phyloP scores from a whole-genome alignment of 148 eudicot genomes.

The Fagopyrum homotropicum region DNA sequence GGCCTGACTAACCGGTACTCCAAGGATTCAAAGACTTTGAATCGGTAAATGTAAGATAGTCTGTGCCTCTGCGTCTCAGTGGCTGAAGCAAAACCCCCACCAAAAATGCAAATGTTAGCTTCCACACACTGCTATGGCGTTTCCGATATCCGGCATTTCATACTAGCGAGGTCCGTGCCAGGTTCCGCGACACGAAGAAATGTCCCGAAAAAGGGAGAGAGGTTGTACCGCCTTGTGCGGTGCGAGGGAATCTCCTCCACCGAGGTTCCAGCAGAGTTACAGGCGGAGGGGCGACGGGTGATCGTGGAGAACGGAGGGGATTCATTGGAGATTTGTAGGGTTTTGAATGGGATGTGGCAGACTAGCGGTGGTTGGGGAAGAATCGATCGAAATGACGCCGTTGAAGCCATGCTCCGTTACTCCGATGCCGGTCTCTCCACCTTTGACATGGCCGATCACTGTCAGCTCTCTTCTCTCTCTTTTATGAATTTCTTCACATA shows the following conservation, averaged over 20 bases:
- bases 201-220: slow-evolving; percentile 17
- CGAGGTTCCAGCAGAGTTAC: slow-evolving; percentile 15
- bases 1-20: background rate
- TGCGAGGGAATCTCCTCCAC: slow-evolving; percentile 30
- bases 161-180: slow-evolving; percentile 1
- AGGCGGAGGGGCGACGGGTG: slow-evolving; percentile 30
- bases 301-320: slow-evolving; percentile 57
- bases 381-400: slow-evolving; percentile 78
- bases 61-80: background rate
- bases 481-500: too few relatives aligned
- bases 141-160: background rate
- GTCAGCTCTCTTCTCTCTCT: slow-evolving; percentile 25
- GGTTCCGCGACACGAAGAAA: slow-evolving; percentile 15
- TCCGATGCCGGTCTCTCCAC: slow-evolving; percentile 73
- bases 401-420: slow-evolving; percentile 83
- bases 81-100: background rate
- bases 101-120: slow-evolving; percentile 1
- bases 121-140: slow-evolving; percentile 4
- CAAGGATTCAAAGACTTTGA: background rate
- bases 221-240: slow-evolving; percentile 17
- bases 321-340: slow-evolving; percentile 63
- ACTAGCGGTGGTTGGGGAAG: slow-evolving; percentile 98
- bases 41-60: background rate
- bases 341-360: slow-evolving; percentile 97
- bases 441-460: slow-evolving; percentile 85